These are phyloP conservation scores for Polyrhizophydium stewartii DNA, from an alignment of 371 early-diverging fungal genomes.

Conservation along the genomic window DNA sequence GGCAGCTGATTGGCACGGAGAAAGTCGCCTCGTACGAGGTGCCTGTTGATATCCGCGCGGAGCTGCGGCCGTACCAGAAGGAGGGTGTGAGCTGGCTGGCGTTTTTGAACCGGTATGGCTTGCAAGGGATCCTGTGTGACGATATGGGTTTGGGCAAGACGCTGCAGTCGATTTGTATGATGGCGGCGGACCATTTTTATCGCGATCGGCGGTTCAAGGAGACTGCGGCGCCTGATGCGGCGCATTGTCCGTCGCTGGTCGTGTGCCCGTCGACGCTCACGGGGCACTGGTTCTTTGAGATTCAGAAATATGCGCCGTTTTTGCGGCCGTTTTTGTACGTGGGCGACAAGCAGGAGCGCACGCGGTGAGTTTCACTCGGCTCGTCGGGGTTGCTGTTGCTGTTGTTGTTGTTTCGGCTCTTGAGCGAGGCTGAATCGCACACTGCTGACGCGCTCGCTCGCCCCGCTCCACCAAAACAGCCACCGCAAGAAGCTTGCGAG, in stretches of 20 bases:
- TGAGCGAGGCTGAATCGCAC: neutral
- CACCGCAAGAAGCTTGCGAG: conserved; percentile 27
- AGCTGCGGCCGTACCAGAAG: conserved; percentile 91
- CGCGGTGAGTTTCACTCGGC: conserved; percentile 44
- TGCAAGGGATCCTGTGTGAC: conserved; percentile 98
- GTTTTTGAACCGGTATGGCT: conserved; percentile 91
- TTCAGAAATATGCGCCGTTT: conserved; percentile 70
- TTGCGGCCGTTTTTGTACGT: conserved; percentile 80
- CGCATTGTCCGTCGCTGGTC: conserved; percentile 80
- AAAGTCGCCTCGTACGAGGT: conserved; percentile 81
- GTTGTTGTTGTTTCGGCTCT: neutral
- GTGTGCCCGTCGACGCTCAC: conserved; percentile 97
- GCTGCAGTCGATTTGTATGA: conserved; percentile 93
- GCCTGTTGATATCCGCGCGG: conserved; percentile 89
- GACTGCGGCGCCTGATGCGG: conserved; percentile 62
- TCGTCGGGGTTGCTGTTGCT: neutral
- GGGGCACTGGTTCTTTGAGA: conserved; percentile 98
- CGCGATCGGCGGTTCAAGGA: conserved; percentile 57
- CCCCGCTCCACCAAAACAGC: conserved; percentile 9
- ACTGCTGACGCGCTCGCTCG: conserved; percentile 3
- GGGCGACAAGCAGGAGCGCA: conserved; percentile 77
- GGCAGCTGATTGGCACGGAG: conserved; percentile 85
- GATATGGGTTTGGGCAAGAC: conserved; percentile 99
- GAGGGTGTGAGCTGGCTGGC: conserved; percentile 98
- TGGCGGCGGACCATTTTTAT: conserved; percentile 82